These are phyloP conservation scores for Protomyces inouyei DNA, from an alignment of 1,139 yeast species.

Conservation along the genomic window DNA sequence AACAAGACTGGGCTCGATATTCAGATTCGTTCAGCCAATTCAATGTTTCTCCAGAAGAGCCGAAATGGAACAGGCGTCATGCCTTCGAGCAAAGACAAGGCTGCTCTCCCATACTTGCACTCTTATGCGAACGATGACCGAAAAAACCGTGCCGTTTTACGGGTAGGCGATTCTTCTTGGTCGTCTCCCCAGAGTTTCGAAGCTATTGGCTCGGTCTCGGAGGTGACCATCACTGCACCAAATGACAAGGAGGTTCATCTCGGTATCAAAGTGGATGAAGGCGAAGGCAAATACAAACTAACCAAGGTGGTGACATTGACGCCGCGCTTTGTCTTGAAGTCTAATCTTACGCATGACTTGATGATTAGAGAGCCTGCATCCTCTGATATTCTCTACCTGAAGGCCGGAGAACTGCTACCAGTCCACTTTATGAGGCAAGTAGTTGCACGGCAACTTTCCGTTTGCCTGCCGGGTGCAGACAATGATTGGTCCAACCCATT, in stretches of 20 bases:
- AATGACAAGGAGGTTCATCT: conserved; percentile 65
- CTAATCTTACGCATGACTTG: conserved; percentile 54
- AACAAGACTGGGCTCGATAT: conserved; percentile 73
- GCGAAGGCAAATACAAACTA: conserved; percentile 73
- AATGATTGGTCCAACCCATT: conserved; percentile 87
- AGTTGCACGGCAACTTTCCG: conserved; percentile 51
- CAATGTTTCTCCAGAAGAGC: conserved; percentile 23
- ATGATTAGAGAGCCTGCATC: conserved; percentile 56
- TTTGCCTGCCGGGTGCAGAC: conserved; percentile 56
- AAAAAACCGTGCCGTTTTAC: conserved; percentile 63
- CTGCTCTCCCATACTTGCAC: conserved; percentile 68
- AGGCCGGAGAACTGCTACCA: conserved; percentile 53
- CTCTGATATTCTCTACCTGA: conserved; percentile 35
- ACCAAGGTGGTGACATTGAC: conserved; percentile 74
- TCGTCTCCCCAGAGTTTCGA: conserved; percentile 78
- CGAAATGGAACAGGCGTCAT: conserved; percentile 27
- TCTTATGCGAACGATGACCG: conserved; percentile 66
- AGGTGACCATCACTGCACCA: conserved; percentile 55
- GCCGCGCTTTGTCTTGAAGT: conserved; percentile 75
- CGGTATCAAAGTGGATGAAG: conserved; percentile 73
- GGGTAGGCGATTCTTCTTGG: conserved; percentile 68
- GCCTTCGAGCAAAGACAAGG: conserved; percentile 35
- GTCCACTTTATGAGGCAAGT: conserved; percentile 55
- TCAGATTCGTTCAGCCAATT: conserved; percentile 52
- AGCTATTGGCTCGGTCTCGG: conserved; percentile 79